Conservation (phyloP, 2,329 filamentous ascomycete genomes). For the Beauveria rudraprayagi region DNA sequence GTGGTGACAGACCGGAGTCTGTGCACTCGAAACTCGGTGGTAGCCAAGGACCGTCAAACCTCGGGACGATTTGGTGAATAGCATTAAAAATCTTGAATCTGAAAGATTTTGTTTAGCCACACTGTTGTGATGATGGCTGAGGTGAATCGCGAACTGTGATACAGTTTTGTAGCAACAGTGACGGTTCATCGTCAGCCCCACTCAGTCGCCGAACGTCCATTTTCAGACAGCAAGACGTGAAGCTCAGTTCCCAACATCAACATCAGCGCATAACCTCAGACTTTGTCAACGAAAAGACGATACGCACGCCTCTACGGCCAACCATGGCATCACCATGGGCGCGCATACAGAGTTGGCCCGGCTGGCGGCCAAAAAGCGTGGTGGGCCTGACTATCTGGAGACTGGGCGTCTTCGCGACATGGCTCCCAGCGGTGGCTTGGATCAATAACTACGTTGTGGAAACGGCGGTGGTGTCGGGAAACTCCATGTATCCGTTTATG, state of each 20-base stretch:
- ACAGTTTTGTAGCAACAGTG: not conserved
- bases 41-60: no score
- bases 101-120: no score
- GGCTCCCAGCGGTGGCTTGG: constrained; percentile 54
- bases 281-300: not conserved
- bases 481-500: constrained; percentile 71
- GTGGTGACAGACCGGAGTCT: no score
- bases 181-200: not conserved
- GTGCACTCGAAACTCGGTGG: no score
- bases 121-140: not conserved
- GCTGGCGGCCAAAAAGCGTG: constrained; percentile 16
- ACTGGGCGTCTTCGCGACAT: constrained; percentile 47
- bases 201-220: not conserved
- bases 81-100: no score
- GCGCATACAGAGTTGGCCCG: constrained; percentile 19
- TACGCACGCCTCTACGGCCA: not conserved
- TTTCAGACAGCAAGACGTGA: not conserved
- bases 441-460: constrained; percentile 55
- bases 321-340: constrained; percentile 33
- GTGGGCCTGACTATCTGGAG: constrained; percentile 32
- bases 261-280: not conserved
- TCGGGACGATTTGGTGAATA: no score
- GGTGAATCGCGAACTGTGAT: not conserved
- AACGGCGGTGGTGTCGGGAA: constrained; percentile 47
- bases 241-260: not conserved